Base-by-base conservation (phyloP, 202 grass and related monocot species). In the Zizania palustris region DNA sequence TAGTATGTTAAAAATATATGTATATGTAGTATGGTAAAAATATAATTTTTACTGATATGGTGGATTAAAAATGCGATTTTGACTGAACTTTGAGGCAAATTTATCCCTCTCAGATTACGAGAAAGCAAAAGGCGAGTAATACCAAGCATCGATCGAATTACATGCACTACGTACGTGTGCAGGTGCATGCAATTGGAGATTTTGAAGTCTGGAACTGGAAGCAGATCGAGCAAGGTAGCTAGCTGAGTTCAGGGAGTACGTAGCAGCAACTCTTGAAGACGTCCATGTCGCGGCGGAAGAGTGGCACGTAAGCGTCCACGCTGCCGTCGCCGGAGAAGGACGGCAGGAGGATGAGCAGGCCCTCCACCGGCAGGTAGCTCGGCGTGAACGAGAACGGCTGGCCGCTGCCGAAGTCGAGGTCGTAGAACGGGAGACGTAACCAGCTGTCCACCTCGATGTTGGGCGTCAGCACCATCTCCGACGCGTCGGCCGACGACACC, bases 391-490 rank as follows among this genome's bases (percentile, higher is more conserved):
- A 81, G 72, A 82, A 88, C 0, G 85, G 92, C 22, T 42, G 60
- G 0, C 85, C 88, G 4, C 85, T 64, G 13, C 88, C 92, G 40
- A 91, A 91, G 40, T 94, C 80, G 5, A 94, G 63, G 54, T 88
- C 83, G 9, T 71, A 81, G 70, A 94, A 86, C 4, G 92, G 92
- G 56, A 94, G 82, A 57, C 88, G 57, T 39, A 86, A 54, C 88
- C 88, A 95, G 78, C 80, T 87, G 38, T 91, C 68, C 1, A 89
- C 88, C 53, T 95, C 92, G 65, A 93, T 22, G 51, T 85, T 22
- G 0, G 85, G 91, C 50, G 85, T 72, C 14, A 90, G 67, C 22
- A 80, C 80, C 73, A 76, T 65, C 60, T 85, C 77, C 3, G 41
- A 34, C 7, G 68, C 46, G 48, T 81, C 72, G 0, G 78, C 87